Base-by-base conservation (phyloP, 441 rosid species). In the Dalechampia spathulata region DNA sequence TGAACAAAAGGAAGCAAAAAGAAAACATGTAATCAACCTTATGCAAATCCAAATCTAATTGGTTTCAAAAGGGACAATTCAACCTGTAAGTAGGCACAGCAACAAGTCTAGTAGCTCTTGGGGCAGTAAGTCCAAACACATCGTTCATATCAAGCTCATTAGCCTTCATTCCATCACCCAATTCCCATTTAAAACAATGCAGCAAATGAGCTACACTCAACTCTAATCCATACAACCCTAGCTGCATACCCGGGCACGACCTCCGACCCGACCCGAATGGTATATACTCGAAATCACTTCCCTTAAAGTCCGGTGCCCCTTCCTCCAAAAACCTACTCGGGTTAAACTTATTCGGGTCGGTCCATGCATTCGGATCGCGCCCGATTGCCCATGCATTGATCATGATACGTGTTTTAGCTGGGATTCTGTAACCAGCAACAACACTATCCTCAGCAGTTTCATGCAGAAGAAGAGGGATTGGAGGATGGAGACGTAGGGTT, bases 221-320 rank as follows among this genome's bases (percentile, higher is more conserved):
- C 43, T 87, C 90, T 36, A 83, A 60, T 10, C 69, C 79, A 57
- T 87, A 83, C 47, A 87, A 57, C 64, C 96, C 93, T 7, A 87
- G 68, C 55, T 87, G 96, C 96, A 83, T 85, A 2, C 90, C 96
- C 1, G 92, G 96, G 44, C 95, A 87, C 0, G 95, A 83, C 67
- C 91, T 69, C 22, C 95, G 66, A 59, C 95, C 95, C 56, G 90
- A 87, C 63, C 96, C 93, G 19, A 83, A 82, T 1, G 87, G 86
- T 8, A 87, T 72, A 46, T 62, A 82, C 71, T 87, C 90, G 23
- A 80, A 84, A 39, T 81, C 47, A 49, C 44, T 72, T 8, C 90
- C 93, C 54, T 67, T 79, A 21, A 74, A 87, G 57, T 85, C 90
- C 0, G 90, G 87, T 7, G 79, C 78, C 1, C 59, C 62, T 0